Evolutionary conservation across 257 asterid species (phyloP).

Genomic region (Nicotiana otophora): DNA sequence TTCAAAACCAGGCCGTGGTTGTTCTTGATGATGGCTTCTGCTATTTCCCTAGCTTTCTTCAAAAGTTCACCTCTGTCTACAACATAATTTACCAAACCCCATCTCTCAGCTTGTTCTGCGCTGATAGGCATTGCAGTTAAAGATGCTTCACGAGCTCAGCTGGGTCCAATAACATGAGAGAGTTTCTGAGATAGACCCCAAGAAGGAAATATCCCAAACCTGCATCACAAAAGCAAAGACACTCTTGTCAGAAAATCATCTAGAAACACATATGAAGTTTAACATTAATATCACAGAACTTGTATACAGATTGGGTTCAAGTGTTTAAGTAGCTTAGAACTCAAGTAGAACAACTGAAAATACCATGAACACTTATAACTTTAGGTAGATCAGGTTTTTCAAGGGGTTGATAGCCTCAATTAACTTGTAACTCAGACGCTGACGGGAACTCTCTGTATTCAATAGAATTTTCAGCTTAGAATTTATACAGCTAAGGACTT

Average conservation of each 20-base stretch:
- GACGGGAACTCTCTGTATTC: neutral
- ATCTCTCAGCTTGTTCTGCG: conserved; percentile 85
- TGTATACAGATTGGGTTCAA: neutral
- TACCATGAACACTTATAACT: neutral
- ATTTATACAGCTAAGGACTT: neutral
- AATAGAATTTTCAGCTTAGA: neutral
- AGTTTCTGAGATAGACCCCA: conserved; percentile 99
- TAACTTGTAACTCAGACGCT: neutral
- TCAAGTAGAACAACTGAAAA: neutral
- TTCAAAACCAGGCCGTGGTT: conserved; percentile 68
- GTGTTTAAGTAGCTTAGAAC: neutral
- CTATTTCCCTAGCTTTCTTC: conserved; percentile 69
- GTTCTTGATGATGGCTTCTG: conserved; percentile 81
- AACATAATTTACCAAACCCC: conserved; percentile 95
- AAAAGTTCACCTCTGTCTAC: conserved; percentile 63
- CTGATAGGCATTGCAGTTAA: conserved; percentile 60
- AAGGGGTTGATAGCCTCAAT: neutral
- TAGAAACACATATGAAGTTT: neutral
- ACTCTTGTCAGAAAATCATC: neutral
- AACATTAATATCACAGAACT: neutral
- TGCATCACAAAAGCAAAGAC: conserved; percentile 18
- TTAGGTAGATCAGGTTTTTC: neutral
- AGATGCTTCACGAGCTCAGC: conserved; percentile 82
- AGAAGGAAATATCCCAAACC: conserved; percentile 97
- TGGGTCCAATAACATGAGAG: conserved; percentile 75